A percentile compares a stretch with the other conserved stretches of the same genome.
Conservation (phyloP, 495 filamentous ascomycete genomes). For the Umbilicaria muhlenbergii region DNA sequence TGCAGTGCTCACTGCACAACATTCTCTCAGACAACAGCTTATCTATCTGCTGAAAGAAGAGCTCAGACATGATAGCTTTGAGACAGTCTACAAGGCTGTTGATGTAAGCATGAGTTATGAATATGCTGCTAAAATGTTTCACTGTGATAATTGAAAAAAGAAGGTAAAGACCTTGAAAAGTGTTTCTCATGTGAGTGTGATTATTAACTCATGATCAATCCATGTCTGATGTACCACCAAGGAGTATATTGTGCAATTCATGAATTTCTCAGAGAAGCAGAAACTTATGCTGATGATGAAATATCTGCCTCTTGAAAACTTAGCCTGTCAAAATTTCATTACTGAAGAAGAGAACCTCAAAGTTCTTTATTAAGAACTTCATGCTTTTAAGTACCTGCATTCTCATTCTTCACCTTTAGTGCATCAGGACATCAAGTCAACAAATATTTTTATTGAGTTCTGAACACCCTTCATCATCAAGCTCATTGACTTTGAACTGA, state of each 20-base stretch:
- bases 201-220: background rate
- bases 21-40: constrained; percentile 39
- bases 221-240: background rate
- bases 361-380: background rate
- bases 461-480: background rate
- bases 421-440: constrained; percentile 1
- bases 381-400: constrained; percentile 1
- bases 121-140: constrained; percentile 64
- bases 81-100: constrained; percentile 55
- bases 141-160: constrained; percentile 13
- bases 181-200: background rate
- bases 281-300: background rate
- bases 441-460: constrained; percentile 1
- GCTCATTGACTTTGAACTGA: constrained; percentile 53
- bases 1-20: constrained; percentile 40
- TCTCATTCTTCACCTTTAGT: background rate
- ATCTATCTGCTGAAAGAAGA: constrained; percentile 51
- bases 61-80: constrained; percentile 66
- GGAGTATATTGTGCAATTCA: background rate
- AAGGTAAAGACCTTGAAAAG: background rate
- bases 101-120: constrained; percentile 52
- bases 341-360: background rate
- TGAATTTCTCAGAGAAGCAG: background rate
- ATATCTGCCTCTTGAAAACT: background rate
- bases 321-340: background rate